phyloP scores from a whole-genome alignment of 306 rosid genomes.

The Acacia crassicarpa region DNA sequence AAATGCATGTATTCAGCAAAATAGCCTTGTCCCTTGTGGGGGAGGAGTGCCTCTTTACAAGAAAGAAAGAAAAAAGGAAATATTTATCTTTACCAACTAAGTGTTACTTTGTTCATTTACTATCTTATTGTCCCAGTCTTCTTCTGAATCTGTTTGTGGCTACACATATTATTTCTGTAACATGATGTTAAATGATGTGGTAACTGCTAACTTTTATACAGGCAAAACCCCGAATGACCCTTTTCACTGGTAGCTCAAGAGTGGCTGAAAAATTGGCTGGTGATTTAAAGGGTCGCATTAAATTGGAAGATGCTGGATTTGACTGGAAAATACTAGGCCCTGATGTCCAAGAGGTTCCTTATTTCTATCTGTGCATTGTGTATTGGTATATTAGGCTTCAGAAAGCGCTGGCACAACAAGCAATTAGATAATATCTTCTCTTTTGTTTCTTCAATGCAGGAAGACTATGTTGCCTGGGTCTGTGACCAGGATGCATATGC shows the following conservation, averaged over 20 bases:
- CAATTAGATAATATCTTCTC: conserved; percentile 17
- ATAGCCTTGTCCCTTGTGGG: neutral
- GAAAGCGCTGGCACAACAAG: conserved; percentile 13
- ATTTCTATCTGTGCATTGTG: too few relatives aligned
- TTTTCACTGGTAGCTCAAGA: conserved; percentile 97
- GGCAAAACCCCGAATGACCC: conserved; percentile 94
- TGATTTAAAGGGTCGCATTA: conserved; percentile 85
- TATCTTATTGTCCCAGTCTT: neutral
- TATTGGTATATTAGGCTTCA: neutral
- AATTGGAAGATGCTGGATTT: conserved; percentile 97
- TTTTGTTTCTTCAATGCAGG: conserved; percentile 54
- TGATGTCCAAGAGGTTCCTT: conserved; percentile 87
- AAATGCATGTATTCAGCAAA: conserved; percentile 8
- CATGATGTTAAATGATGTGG: conserved; percentile 17
- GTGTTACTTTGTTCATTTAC: neutral
- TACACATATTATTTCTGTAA: conserved; percentile 1
- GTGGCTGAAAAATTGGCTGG: conserved; percentile 90
- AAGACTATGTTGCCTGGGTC: conserved; percentile 89
- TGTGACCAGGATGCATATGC: conserved; percentile 99
- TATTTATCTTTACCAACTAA: neutral
- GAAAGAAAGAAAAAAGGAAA: neutral
- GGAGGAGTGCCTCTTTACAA: neutral
- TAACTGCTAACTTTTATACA: conserved; percentile 37
- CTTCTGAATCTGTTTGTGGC: neutral
- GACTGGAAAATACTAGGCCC: conserved; percentile 99